A percentile compares a stretch with the other conserved stretches of the same genome.
These are phyloP conservation scores for Macrophomina phaseolina DNA, from an alignment of 2,329 filamentous ascomycete genomes.

Conservation along the genomic window DNA sequence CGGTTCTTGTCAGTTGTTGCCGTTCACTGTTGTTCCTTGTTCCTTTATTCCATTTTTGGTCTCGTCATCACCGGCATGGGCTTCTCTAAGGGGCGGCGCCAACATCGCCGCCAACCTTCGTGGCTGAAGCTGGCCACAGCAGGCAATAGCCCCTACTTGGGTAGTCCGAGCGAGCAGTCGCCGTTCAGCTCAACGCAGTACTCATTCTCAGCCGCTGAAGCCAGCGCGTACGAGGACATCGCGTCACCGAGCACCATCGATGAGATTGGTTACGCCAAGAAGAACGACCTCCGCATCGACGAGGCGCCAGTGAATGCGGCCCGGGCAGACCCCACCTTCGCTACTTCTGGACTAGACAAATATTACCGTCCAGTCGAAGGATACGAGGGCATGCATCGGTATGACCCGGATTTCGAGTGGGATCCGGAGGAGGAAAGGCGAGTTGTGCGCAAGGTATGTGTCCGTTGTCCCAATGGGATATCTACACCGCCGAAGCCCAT, in stretches of 20 bases:
- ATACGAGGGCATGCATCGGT: conserved; percentile 66
- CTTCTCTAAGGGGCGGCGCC: conserved; percentile 17
- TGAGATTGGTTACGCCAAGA: conserved; percentile 22
- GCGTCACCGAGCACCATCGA: conserved; percentile 17
- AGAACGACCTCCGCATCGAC: conserved; percentile 21
- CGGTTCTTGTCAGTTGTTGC: not conserved
- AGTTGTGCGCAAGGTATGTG: conserved; percentile 59
- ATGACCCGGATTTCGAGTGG: conserved; percentile 64
- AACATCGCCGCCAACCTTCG: conserved; percentile 13
- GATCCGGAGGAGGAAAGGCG: conserved; percentile 61
- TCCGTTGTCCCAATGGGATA: not conserved
- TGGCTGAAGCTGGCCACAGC: conserved; percentile 22
- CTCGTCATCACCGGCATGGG: conserved; percentile 15
- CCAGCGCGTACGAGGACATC: conserved; percentile 26
- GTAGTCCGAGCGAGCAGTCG: conserved; percentile 11
- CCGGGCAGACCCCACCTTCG: conserved; percentile 35
- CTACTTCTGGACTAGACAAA: conserved; percentile 41
- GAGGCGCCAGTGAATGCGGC: conserved; percentile 5
- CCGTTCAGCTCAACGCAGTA: conserved; percentile 25
- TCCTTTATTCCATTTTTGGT: not conserved
- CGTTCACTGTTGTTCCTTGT: not conserved
- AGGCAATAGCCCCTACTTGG: conserved; percentile 9
- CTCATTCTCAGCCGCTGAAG: conserved; percentile 12
- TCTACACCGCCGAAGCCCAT: not conserved
- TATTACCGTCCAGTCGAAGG: conserved; percentile 58